phyloP scores from a whole-genome alignment of 495 filamentous ascomycete species.

The Bacidia rubella region DNA sequence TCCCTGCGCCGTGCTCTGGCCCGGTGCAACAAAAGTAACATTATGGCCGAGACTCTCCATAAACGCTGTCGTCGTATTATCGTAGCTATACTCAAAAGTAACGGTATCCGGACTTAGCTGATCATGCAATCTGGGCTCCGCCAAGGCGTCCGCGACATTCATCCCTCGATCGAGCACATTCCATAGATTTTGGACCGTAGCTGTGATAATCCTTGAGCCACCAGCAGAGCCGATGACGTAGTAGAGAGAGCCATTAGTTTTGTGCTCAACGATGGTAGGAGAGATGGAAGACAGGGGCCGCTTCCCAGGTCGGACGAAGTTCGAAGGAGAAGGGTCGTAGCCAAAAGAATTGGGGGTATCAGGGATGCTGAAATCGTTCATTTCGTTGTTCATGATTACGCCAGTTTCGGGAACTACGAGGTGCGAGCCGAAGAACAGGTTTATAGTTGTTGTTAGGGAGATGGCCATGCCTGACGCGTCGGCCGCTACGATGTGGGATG shows the following conservation, averaged over 20 bases:
- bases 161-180: conserved; percentile 54
- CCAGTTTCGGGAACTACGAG: conserved; percentile 71
- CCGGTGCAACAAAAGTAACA: conserved; percentile 54
- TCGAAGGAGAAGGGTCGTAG: conserved; percentile 62
- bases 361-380: conserved; percentile 50
- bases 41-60: conserved; percentile 56
- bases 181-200: conserved; percentile 64
- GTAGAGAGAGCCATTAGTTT: conserved; percentile 48
- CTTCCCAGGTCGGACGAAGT: conserved; percentile 72
- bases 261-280: conserved; percentile 56
- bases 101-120: conserved; percentile 23
- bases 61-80: conserved; percentile 50
- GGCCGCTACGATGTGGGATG: conserved; percentile 58
- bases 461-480: conserved; percentile 59
- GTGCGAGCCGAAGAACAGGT: conserved; percentile 66
- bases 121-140: conserved; percentile 37
- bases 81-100: conserved; percentile 56
- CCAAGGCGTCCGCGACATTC: conserved; percentile 45
- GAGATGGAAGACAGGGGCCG: conserved; percentile 70
- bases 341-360: conserved; percentile 62
- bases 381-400: conserved; percentile 87
- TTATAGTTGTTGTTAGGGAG: conserved; percentile 68
- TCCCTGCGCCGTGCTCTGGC: conserved; percentile 56
- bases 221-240: conserved; percentile 67
- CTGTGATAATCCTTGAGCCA: conserved; percentile 77